Percentiles rank a stretch among this genome's conserved stretches.
Evolutionary conservation across 83 land plant genomes (phyloP).

Genomic region (Picea engelmannii): DNA sequence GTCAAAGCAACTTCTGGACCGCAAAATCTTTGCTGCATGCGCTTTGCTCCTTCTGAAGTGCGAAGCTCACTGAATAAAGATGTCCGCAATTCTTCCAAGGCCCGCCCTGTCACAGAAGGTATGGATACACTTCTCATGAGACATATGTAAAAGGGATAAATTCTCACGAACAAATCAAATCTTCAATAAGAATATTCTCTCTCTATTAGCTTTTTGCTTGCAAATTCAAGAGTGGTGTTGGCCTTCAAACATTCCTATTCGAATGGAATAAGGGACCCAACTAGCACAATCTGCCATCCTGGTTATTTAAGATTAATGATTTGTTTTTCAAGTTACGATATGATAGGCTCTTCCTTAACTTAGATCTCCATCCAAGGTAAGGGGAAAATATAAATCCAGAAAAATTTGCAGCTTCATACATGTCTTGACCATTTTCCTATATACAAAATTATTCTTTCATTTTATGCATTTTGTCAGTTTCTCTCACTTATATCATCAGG

Average conservation of each 20-base stretch:
- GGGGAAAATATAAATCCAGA: too few relatives aligned
- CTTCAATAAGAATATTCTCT: not conserved
- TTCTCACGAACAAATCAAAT: not conserved
- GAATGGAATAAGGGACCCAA: too few relatives aligned
- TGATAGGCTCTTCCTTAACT: too few relatives aligned
- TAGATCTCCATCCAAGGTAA: too few relatives aligned
- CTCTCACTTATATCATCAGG: too few relatives aligned
- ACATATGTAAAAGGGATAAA: not conserved
- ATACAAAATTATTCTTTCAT: too few relatives aligned
- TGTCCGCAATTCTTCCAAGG: conserved; percentile 60
- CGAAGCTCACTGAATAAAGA: conserved; percentile 61
- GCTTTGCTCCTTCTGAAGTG: conserved; percentile 79
- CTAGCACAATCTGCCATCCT: too few relatives aligned
- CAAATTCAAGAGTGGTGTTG: not conserved
- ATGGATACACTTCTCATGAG: not conserved
- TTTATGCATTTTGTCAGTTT: too few relatives aligned
- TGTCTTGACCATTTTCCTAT: too few relatives aligned
- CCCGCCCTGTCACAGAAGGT: conserved; percentile 45
- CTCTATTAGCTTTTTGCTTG: not conserved
- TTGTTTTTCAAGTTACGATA: too few relatives aligned
- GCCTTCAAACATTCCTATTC: not conserved
- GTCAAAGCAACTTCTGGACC: conserved; percentile 77
- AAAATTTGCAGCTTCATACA: too few relatives aligned
- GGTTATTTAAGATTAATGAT: too few relatives aligned
- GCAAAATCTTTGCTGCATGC: conserved; percentile 75